These are phyloP conservation scores for Phyllosticta citribraziliensis DNA, from an alignment of 2,329 filamentous ascomycete species.

Conservation along the genomic window DNA sequence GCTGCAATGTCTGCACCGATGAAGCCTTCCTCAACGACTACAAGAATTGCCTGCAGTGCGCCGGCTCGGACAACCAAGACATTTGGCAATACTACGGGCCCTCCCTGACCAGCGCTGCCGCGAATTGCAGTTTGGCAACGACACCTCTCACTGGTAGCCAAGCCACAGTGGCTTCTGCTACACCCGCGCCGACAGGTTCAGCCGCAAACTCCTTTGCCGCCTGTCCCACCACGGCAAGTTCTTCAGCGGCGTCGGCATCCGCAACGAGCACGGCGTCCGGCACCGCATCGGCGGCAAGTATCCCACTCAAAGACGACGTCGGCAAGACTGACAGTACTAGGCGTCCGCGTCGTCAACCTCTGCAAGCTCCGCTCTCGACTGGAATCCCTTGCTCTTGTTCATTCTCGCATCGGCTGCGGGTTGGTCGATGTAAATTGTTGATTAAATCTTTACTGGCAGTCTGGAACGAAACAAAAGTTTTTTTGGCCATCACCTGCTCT, in stretches of 20 bases:
- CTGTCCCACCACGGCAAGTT: not conserved
- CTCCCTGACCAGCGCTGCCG: slow-evolving; percentile 29
- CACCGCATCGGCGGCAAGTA: not conserved
- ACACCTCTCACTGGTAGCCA: not conserved
- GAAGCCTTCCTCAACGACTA: slow-evolving; percentile 19
- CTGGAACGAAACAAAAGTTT: not conserved
- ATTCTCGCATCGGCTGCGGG: not conserved
- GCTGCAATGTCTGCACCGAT: slow-evolving; percentile 15
- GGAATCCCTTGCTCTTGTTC: not conserved
- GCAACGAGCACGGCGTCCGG: not conserved
- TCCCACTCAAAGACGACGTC: not conserved
- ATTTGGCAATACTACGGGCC: slow-evolving; percentile 38
- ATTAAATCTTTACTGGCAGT: not conserved
- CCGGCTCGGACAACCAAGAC: slow-evolving; percentile 25
- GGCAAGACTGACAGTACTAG: not conserved
- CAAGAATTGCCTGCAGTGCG: slow-evolving; percentile 33
- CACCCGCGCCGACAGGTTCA: not conserved
- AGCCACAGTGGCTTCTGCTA: not conserved
- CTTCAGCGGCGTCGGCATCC: not conserved
- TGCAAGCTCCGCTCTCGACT: not conserved
- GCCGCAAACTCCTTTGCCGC: not conserved
- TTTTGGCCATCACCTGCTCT: not conserved
- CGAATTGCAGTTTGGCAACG: slow-evolving; percentile 23
- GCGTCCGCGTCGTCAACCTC: not conserved
- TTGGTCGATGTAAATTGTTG: not conserved